phyloP scores from a whole-genome alignment of 441 rosid genomes.

The Gossypium lobatum region DNA sequence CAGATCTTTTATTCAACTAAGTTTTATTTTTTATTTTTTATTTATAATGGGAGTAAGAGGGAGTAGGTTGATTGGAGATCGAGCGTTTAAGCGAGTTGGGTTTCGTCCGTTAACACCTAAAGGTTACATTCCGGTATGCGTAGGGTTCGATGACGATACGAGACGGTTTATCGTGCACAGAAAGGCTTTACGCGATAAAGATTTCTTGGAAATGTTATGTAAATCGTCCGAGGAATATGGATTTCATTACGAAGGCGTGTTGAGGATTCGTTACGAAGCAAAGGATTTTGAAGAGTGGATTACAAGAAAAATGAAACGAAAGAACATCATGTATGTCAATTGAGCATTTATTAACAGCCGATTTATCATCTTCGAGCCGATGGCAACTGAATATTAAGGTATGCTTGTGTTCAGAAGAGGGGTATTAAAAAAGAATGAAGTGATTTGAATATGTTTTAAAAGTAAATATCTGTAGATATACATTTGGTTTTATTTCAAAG shows the following conservation, averaged over 20 bases:
- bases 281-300: slow-evolving; percentile 35
- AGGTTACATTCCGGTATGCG: slow-evolving; percentile 26
- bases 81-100: background rate
- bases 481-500: too few relatives aligned
- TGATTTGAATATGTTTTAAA: background rate
- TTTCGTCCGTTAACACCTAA: slow-evolving; percentile 8
- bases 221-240: slow-evolving; percentile 38
- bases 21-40: background rate
- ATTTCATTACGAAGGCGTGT: slow-evolving; percentile 24
- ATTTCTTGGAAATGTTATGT: slow-evolving; percentile 25
- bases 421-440: background rate
- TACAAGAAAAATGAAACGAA: background rate
- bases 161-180: background rate
- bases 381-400: background rate
- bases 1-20: background rate
- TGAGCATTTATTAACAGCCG: background rate
- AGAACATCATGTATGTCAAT: slow-evolving; percentile 9
- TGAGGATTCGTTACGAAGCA: slow-evolving; percentile 30
- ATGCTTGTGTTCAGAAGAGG: background rate
- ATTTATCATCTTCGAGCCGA: background rate
- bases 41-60: slow-evolving; percentile 23
- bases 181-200: background rate
- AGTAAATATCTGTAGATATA: background rate
- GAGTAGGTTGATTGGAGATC: slow-evolving; percentile 11
- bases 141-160: background rate